Percentiles rank a stretch among this genome's conserved stretches.
These are phyloP conservation scores for Candida pseudoviswanathii DNA, from an alignment of 1,139 yeast genomes.

Conservation along the genomic window DNA sequence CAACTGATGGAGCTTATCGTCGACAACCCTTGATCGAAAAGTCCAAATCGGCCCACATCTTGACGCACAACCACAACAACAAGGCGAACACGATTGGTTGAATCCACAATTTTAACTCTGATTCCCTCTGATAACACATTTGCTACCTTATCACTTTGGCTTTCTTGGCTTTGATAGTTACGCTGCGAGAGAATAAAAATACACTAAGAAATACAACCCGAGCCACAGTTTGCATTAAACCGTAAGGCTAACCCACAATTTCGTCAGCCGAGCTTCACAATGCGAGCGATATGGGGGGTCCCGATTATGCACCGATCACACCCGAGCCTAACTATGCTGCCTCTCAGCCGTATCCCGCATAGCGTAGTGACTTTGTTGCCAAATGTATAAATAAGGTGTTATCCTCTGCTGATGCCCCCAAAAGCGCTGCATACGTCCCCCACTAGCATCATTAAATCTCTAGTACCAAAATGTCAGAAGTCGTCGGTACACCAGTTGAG, in stretches of 20 bases:
- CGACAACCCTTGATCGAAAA: too few relatives aligned
- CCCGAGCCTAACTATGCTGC: not conserved
- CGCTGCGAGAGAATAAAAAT: not conserved
- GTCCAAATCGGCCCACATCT: not conserved
- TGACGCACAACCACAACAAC: not conserved
- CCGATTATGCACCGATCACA: not conserved
- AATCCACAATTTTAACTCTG: not conserved
- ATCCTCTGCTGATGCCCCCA: too few relatives aligned
- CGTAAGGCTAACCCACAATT: not conserved
- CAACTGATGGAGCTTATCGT: too few relatives aligned
- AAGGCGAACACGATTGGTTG: not conserved
- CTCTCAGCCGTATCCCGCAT: not conserved
- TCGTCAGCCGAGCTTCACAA: not conserved
- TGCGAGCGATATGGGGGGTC: not conserved
- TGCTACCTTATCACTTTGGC: not conserved
- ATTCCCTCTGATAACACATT: not conserved
- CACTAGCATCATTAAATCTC: not conserved
- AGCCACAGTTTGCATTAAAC: not conserved
- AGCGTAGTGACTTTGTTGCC: not conserved
- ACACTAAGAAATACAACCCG: not conserved
- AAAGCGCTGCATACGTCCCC: not conserved
- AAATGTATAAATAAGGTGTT: not conserved
- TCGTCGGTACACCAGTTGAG: slow-evolving; percentile 14
- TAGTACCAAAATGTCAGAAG: slow-evolving; percentile 6
- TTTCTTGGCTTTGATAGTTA: not conserved